These are phyloP conservation scores for Dioszegia crocea DNA, from an alignment of 768 basidiomycete species.

Conservation along the genomic window DNA sequence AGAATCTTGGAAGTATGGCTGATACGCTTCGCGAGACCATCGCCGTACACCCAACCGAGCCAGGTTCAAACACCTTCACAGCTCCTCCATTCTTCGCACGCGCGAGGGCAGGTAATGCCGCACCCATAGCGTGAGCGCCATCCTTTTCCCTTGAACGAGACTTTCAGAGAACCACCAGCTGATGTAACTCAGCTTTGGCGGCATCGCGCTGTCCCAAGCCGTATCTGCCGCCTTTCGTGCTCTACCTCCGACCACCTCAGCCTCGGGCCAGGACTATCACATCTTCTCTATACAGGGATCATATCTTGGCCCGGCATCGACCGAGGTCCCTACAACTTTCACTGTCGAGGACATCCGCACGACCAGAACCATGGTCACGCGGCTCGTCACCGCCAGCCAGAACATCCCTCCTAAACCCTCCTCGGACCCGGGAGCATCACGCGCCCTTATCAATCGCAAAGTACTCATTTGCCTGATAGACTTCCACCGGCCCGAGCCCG, in stretches of 20 bases:
- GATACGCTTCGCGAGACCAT: constrained; percentile 12
- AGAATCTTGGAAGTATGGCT: neutral
- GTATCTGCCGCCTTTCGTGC: constrained; percentile 6
- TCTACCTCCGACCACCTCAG: neutral
- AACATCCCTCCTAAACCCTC: neutral
- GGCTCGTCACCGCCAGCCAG: constrained; percentile 19
- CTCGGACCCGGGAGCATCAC: neutral
- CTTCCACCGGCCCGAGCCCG: constrained; percentile 15
- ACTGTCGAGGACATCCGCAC: constrained; percentile 13
- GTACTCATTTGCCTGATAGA: constrained; percentile 14
- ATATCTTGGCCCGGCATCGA: constrained; percentile 20
- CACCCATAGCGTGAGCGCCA: constrained; percentile 14
- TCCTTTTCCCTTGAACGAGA: too few relatives aligned
- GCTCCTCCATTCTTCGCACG: constrained; percentile 13
- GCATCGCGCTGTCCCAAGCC: constrained; percentile 10
- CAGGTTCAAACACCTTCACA: neutral
- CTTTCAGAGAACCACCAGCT: too few relatives aligned
- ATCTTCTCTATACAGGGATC: constrained; percentile 21
- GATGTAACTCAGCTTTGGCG: constrained; percentile 6
- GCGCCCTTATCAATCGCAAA: neutral
- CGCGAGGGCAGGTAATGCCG: constrained; percentile 9
- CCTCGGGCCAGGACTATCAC: constrained; percentile 8
- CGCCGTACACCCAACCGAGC: neutral
- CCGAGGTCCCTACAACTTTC: constrained; percentile 13
- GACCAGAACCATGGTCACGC: constrained; percentile 14